Evolutionary conservation across 2,329 filamentous ascomycete genomes (phyloP), one percentile per base, ranked within the genome.

Genomic region (Botryosphaeria dothidea): DNA sequence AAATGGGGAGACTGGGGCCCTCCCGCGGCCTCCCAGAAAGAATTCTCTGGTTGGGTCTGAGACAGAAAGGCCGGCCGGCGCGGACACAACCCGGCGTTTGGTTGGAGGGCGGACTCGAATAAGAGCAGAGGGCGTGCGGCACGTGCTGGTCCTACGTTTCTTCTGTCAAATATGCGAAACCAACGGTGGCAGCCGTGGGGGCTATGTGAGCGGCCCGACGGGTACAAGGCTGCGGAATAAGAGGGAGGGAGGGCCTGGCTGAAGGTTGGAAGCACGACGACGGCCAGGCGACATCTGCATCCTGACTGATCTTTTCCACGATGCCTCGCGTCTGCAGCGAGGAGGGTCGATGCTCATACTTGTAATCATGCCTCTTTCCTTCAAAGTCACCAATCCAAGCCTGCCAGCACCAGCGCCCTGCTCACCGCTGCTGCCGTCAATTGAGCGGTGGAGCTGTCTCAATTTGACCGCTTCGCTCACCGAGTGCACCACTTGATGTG

Each of bases 331-430:
- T n/a, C 49, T 64, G 49, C 49, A 45, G 51, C 61, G 60, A 54
- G 61, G 36, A 36, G 13, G 36, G 61, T 21, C n/a, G 38, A 29
- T 58, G 61, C 61, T 52, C 48, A 36, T 64, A 64, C 61, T 64
- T 64, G 61, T 64, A 64, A 45, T 64, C 48, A 64, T 64, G 61
- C 61, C 61, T 36, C 48, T 64, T 64, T 49, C 61, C 61, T 64
- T 34, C 6, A 19, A 21, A 56, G n/a, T 46, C 56, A 36, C 61
- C 61, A 64, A 56, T 64, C 49, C 27, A 27, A 21, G 56, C 11
- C 56, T 46, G 56, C 56, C 56, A 60, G 19, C n/a, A n/a, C 25
- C 43, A 27, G 21, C 56, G n/a, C n/a, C 19, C n/a, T 46, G 19
- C 56, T 60, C 41, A 60, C 56, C 56, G 56, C 56, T 31, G 2